Percentiles rank a stretch among this genome's conserved stretches.
Evolutionary conservation across 148 eudicot species (phyloP).

Genomic region (Tetragonia tetragonoides): DNA sequence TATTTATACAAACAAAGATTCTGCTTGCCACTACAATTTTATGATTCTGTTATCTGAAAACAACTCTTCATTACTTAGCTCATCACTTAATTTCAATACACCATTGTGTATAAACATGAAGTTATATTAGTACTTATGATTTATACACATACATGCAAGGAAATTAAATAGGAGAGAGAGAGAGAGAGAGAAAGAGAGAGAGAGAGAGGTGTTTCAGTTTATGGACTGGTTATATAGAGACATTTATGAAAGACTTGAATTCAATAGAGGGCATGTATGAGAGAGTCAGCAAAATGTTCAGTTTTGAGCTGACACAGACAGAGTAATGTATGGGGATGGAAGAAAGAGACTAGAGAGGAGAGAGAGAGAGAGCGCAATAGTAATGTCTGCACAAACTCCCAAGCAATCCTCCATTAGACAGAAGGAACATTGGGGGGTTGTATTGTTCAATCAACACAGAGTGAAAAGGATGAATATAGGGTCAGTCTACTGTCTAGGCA

Average conservation of each 20-base stretch:
- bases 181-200: no score
- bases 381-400: slow-evolving; percentile 46
- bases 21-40: neutral
- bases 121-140: no score
- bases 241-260: slow-evolving; percentile 2
- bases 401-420: slow-evolving; percentile 43
- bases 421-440: slow-evolving; percentile 51
- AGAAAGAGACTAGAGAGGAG: slow-evolving; percentile 8
- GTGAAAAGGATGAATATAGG: slow-evolving; percentile 1
- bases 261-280: slow-evolving; percentile 3
- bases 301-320: neutral
- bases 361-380: slow-evolving; percentile 12
- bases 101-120: no score
- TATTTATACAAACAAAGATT: neutral
- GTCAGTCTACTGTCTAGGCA: slow-evolving; percentile 8
- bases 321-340: neutral
- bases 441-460: slow-evolving; percentile 47
- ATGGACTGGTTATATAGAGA: slow-evolving; percentile 10
- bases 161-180: no score
- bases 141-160: no score
- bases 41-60: slow-evolving; percentile 8
- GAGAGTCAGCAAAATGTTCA: neutral
- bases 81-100: neutral
- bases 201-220: neutral
- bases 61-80: neutral